Evolutionary conservation across 2,329 filamentous ascomycete species (phyloP), one percentile per base, ranked within the genome.

Genomic region (Rutstroemia sp.): DNA sequence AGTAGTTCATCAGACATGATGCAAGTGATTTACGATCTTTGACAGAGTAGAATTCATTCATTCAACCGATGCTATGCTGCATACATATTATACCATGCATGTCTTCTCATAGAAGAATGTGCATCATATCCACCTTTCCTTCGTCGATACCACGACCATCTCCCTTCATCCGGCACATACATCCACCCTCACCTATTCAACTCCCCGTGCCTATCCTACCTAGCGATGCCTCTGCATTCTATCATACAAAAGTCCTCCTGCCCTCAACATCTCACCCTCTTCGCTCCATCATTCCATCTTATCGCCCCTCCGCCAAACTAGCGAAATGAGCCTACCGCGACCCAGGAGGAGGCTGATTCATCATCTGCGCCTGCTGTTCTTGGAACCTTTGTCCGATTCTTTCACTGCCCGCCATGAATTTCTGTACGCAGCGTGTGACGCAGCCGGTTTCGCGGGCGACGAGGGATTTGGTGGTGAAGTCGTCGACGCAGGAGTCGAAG

Each of bases 381-480:
- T 83, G 80, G 82, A 97, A 99, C 62, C 94, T 84, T 75, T 95
- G 89, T 68, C 91, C 89, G 67, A 99, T 79, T 59, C 94, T 86
- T 75, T 94, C 89, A 63, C 89, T 89, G 61, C 87, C 87, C 73
- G 95, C 94, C 80, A 97, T 86, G 75, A 89, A 89, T 79, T 99
- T 99, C 75, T 94, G 88, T 60, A 97, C 92, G 75, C 94, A 99
- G 68, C 91, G 88, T 76, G 89, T 86, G 68, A 97, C 85, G 77
- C 94, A 99, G 72, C 88, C 87, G 69, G 88, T 88, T 77, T 99
- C 94, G 71, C 89, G 87, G 64, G 85, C 82, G 61, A 88, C 87
- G 64, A 99, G 83, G 49, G 90, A 89, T 78, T 97, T 97, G 76
- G 91, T 95, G 69, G 92, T 95, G 82, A 99, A 99, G 80, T 97